Percentiles rank a stretch among this genome's conserved stretches.
phyloP scores from a whole-genome alignment of 345 rosid species.

The Excoecaria cochinchinensis region DNA sequence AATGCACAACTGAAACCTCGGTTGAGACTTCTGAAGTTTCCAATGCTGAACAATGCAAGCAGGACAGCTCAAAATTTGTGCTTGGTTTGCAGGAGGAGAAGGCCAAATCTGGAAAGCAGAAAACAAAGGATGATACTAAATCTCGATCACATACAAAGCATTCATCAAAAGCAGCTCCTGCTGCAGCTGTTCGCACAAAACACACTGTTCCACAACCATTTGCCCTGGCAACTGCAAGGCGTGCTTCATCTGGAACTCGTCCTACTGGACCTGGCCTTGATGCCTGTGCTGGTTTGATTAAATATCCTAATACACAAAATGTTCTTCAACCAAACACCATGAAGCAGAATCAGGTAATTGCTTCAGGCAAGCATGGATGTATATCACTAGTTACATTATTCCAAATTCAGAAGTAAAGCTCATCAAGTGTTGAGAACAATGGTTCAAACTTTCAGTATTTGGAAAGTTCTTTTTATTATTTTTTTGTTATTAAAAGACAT shows the following conservation, averaged over 20 bases:
- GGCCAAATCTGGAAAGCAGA: constrained; percentile 28
- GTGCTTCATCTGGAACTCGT: constrained; percentile 69
- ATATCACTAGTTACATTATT: background rate
- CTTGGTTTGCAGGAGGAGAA: constrained; percentile 27
- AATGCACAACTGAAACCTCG: constrained; percentile 61
- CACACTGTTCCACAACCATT: constrained; percentile 88
- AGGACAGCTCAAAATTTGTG: constrained; percentile 32
- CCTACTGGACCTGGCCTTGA: constrained; percentile 38
- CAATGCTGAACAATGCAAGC: constrained; percentile 28
- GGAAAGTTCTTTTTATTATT: background rate
- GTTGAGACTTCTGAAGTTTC: constrained; percentile 38
- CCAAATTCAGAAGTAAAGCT: background rate
- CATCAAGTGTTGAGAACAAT: background rate
- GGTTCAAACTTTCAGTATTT: background rate
- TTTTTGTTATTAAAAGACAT: background rate
- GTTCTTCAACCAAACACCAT: constrained; percentile 22
- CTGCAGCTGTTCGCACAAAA: constrained; percentile 47
- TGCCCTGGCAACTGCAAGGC: constrained; percentile 80
- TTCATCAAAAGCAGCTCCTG: constrained; percentile 41
- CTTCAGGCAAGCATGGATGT: constrained; percentile 2
- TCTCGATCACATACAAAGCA: constrained; percentile 34
- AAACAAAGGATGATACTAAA: constrained; percentile 33
- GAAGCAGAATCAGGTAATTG: constrained; percentile 49
- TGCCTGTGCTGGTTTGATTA: constrained; percentile 30
- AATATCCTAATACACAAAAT: constrained; percentile 28